Percentiles rank a stretch among this genome's conserved stretches.
These are phyloP conservation scores for Peribolospora kevripleyi DNA, from an alignment of 768 basidiomycete genomes.

Conservation along the genomic window DNA sequence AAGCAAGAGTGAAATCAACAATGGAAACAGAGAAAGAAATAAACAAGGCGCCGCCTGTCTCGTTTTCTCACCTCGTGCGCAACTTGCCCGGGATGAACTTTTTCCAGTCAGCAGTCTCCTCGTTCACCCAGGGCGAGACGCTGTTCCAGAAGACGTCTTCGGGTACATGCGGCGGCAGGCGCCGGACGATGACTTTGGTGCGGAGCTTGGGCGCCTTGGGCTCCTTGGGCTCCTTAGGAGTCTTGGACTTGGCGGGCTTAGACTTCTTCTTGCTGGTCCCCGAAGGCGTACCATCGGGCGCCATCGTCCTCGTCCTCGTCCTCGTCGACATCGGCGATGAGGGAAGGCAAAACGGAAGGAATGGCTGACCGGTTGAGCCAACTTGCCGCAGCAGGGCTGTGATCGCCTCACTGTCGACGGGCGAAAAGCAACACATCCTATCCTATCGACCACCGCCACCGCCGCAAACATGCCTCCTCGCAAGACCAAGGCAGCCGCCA, in stretches of 20 bases:
- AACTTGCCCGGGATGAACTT: slow-evolving; percentile 9
- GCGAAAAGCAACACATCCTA: too few species aligned
- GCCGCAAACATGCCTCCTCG: too few species aligned
- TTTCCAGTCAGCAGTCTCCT: slow-evolving; percentile 29
- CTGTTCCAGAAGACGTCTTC: slow-evolving; percentile 86
- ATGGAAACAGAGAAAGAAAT: background rate
- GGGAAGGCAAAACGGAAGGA: too few species aligned
- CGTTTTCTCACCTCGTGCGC: slow-evolving; percentile 2
- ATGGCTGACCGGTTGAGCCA: too few species aligned
- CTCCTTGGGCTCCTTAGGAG: background rate
- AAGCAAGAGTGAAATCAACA: background rate
- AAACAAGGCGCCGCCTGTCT: background rate
- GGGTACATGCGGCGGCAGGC: slow-evolving; percentile 74
- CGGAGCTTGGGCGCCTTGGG: background rate
- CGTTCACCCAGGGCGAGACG: slow-evolving; percentile 56
- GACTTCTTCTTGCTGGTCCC: too few species aligned
- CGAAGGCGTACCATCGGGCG: too few species aligned
- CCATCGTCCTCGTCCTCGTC: too few species aligned
- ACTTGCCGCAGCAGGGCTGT: too few species aligned
- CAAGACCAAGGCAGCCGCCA: too few species aligned
- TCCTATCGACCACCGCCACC: too few species aligned
- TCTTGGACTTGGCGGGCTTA: background rate
- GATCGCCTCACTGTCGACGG: too few species aligned
- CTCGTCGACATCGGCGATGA: too few species aligned
- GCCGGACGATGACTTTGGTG: slow-evolving; percentile 55